Percentiles rank a stretch among this genome's conserved stretches.
Evolutionary conservation across 108 stramenopile species (phyloP).

Genomic region (Fragilariopsis cylindrus): DNA sequence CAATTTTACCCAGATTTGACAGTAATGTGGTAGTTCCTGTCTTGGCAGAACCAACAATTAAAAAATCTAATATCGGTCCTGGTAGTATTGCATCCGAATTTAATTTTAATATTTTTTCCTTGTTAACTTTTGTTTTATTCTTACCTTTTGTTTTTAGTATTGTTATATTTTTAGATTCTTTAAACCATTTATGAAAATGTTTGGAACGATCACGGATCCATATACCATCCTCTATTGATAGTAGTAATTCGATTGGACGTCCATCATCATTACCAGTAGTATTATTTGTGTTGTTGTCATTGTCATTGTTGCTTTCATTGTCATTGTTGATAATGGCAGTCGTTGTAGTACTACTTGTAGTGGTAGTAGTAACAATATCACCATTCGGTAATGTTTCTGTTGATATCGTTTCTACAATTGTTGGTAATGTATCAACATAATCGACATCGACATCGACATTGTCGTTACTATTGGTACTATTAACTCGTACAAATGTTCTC

Average conservation of each 20-base stretch:
- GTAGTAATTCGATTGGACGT: not conserved
- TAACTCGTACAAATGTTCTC: no score
- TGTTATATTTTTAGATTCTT: not conserved
- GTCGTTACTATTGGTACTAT: no score
- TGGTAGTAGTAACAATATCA: not conserved
- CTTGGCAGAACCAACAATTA: slow-evolving; percentile 56
- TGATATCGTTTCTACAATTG: not conserved
- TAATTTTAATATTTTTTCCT: not conserved
- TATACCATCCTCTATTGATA: not conserved
- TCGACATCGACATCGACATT: no score
- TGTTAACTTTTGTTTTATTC: not conserved
- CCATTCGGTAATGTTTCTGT: not conserved
- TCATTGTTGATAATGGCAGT: not conserved
- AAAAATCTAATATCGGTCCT: slow-evolving; percentile 42
- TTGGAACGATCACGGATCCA: not conserved
- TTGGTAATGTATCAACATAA: not conserved
- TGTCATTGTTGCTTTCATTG: not conserved
- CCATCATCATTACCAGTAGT: not conserved
- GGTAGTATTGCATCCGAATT: not conserved
- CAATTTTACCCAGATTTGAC: slow-evolving; percentile 32
- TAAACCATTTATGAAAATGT: not conserved
- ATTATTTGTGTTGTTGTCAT: not conserved
- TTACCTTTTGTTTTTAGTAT: not conserved
- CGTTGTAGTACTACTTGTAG: not conserved
- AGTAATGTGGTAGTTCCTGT: slow-evolving; percentile 54